Base-by-base conservation (phyloP, 2,329 filamentous ascomycete species). In the Colletotrichum musae region DNA sequence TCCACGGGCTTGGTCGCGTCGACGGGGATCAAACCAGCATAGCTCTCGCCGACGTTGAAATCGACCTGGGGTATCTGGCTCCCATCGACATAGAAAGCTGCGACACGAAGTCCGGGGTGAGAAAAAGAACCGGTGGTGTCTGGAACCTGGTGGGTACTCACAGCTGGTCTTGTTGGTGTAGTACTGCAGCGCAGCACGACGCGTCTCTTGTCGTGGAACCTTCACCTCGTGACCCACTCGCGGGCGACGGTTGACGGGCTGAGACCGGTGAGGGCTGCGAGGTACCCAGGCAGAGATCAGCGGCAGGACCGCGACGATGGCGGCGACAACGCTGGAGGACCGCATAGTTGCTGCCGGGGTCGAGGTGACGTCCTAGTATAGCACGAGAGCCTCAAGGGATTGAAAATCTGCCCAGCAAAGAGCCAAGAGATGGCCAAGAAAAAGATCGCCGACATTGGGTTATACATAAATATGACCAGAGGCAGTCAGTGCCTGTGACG, bases 41-140 rank as follows among this genome's bases (percentile, higher is more conserved):
- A 92, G 0, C 86, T 89, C 77, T 92, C 89, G 58, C 87, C 87
- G 48, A 93, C 81, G 69, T 94, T 91, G 71, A 93, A 94, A 28
- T 85, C 76, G 0, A 94, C 89, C 24, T 93, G 90, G 0, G 92
- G 92, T 57, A 94, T 87, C 1, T 79, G 83, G 2, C 83, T 86
- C 2, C 92, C 89, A 73, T 94, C 87, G 48, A 93, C 88, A 24
- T 85, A 86, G 71, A 90, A 93, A 72, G 85, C 89, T 91, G 70
- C 5, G 32, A 7, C 6, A 36, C 32, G 32, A 36, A 10, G 10
- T 36, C 7, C 32, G 32, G 7, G 9, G 32, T 36, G 32, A 36
- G 32, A 36, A 36, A 36, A 36, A 36, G 32, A 36, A 3, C 32
- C 32, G 7, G 32, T 10, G 32, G 7, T 10, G 32, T 36, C 32